Conservation (phyloP, 305 asterid genomes). For the Fraxinus sp. region DNA sequence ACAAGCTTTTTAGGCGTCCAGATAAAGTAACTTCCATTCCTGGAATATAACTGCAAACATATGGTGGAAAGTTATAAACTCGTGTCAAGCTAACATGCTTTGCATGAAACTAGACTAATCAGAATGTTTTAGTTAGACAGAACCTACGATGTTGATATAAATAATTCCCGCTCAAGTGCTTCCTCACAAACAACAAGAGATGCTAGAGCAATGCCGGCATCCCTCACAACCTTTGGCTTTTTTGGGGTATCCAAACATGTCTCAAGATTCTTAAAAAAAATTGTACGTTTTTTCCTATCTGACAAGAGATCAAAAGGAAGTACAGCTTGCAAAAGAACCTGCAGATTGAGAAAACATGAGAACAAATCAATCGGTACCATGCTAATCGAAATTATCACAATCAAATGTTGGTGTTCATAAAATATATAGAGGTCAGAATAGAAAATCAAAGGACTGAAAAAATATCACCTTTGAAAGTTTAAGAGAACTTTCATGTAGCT, state of each 20-base stretch:
- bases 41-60: slow-evolving; percentile 77
- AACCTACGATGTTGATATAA: slow-evolving; percentile 93
- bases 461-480: background rate
- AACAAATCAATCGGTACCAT: background rate
- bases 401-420: slow-evolving; percentile 1
- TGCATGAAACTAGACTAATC: slow-evolving; percentile 6
- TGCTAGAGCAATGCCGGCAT: slow-evolving; percentile 83
- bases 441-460: background rate
- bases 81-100: slow-evolving; percentile 7
- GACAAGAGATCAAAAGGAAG: slow-evolving; percentile 83
- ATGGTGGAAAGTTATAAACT: slow-evolving; percentile 19
- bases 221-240: slow-evolving; percentile 76
- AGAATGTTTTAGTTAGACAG: slow-evolving; percentile 15
- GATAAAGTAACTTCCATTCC: slow-evolving; percentile 95
- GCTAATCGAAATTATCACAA: slow-evolving; percentile 16
- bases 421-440: slow-evolving; percentile 17
- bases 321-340: slow-evolving; percentile 95
- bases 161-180: slow-evolving; percentile 86
- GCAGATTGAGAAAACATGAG: slow-evolving; percentile 30
- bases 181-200: slow-evolving; percentile 91
- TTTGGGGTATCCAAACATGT: slow-evolving; percentile 45
- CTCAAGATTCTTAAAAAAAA: slow-evolving; percentile 53
- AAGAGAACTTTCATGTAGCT: slow-evolving; percentile 12
- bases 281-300: slow-evolving; percentile 70
- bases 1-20: slow-evolving; percentile 85